phyloP scores from a whole-genome alignment of 768 basidiomycete genomes.

The Pleurotus platypus region DNA sequence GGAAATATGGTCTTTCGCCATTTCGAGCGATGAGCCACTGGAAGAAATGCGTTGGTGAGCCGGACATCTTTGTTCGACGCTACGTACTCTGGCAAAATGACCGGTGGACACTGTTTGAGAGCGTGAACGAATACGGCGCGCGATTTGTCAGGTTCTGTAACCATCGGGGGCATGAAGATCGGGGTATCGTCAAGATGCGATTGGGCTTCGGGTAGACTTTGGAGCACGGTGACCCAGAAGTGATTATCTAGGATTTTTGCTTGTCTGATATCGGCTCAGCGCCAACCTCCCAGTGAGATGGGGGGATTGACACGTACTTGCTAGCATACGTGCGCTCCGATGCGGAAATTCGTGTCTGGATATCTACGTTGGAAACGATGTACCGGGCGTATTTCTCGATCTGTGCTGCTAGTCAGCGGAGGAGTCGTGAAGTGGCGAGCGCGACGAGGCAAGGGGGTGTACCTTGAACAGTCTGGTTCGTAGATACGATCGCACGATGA shows the following conservation, averaged over 20 bases:
- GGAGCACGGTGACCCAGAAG: slow-evolving; percentile 75
- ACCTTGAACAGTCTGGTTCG: slow-evolving; percentile 87
- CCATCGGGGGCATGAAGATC: slow-evolving; percentile 76
- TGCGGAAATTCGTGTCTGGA: slow-evolving; percentile 77
- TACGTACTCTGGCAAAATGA: slow-evolving; percentile 62
- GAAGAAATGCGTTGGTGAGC: slow-evolving; percentile 8
- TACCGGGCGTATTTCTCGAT: slow-evolving; percentile 86
- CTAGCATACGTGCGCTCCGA: slow-evolving; percentile 81
- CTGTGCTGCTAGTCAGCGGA: slow-evolving; percentile 34
- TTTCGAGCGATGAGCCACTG: slow-evolving; percentile 69
- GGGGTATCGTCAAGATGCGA: slow-evolving; percentile 73
- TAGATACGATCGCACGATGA: slow-evolving; percentile 85
- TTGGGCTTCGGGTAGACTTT: slow-evolving; percentile 76
- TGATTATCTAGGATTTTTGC: slow-evolving; percentile 75
- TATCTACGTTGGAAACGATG: slow-evolving; percentile 64
- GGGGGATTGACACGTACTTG: slow-evolving; percentile 39
- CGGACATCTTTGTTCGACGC: not conserved
- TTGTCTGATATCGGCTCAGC: slow-evolving; percentile 45
- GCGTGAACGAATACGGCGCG: slow-evolving; percentile 83
- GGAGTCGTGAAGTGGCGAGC: not conserved
- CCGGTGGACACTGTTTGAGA: slow-evolving; percentile 61
- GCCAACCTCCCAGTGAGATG: not conserved
- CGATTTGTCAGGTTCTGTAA: slow-evolving; percentile 72
- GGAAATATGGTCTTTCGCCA: slow-evolving; percentile 81
- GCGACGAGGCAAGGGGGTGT: not conserved